Conservation (phyloP, 768 basidiomycete genomes). For the Albatrellus ellisii region DNA sequence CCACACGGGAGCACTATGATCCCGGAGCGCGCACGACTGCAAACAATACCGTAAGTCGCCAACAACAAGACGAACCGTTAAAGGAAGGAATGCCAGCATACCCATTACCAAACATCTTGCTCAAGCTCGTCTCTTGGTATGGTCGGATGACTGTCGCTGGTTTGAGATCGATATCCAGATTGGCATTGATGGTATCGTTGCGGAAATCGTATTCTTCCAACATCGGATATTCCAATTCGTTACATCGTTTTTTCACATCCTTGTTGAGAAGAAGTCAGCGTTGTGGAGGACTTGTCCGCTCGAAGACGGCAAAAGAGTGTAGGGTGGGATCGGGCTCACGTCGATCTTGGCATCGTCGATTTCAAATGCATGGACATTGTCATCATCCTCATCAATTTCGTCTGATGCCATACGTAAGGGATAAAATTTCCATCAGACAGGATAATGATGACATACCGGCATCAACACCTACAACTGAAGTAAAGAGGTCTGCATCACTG, state of each 20-base stretch:
- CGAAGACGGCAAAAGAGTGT: too few species aligned
- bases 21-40: constrained; percentile 88
- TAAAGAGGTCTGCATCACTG: constrained; percentile 73
- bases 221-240: constrained; percentile 95
- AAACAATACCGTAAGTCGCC: constrained; percentile 8
- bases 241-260: constrained; percentile 95
- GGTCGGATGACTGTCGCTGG: constrained; percentile 95
- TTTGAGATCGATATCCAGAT: constrained; percentile 96
- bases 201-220: constrained; percentile 99
- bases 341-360: constrained; percentile 92
- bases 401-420: constrained; percentile 33
- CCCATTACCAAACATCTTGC: constrained; percentile 99
- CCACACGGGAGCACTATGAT: constrained; percentile 98
- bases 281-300: too few species aligned
- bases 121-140: constrained; percentile 96
- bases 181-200: constrained; percentile 91
- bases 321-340: constrained; percentile 28
- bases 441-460: constrained; percentile 36
- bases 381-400: constrained; percentile 96
- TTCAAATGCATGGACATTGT: constrained; percentile 94
- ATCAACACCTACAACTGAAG: constrained; percentile 93
- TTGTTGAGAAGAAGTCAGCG: constrained; percentile 25
- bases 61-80: constrained; percentile 3
- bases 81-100: constrained; percentile 23
- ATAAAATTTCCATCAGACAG: neutral